These are phyloP conservation scores for Euphorbia tirucalli DNA, from an alignment of 345 rosid genomes.

Conservation along the genomic window DNA sequence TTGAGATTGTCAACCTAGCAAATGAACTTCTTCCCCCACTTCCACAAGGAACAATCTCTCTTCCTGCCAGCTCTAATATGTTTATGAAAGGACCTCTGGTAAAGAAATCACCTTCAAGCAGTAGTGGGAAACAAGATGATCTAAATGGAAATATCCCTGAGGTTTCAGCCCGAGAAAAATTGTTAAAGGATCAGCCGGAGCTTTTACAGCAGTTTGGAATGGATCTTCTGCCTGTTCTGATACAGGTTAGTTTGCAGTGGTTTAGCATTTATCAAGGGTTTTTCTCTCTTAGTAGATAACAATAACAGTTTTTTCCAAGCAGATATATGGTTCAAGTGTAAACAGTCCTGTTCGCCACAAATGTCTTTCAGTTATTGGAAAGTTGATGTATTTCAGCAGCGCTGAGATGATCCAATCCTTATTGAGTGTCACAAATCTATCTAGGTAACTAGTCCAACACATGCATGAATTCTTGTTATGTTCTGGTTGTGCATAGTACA, in stretches of 20 bases:
- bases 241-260: conserved; percentile 58
- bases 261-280: neutral
- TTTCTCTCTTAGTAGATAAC: conserved; percentile 10
- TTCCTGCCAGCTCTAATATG: conserved; percentile 69
- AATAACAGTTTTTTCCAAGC: conserved; percentile 32
- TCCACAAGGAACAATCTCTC: conserved; percentile 88
- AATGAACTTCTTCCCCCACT: conserved; percentile 98
- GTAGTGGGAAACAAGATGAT: conserved; percentile 68
- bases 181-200: conserved; percentile 85
- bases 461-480: conserved; percentile 6
- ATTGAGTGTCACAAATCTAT: conserved; percentile 77
- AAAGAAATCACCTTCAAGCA: conserved; percentile 63
- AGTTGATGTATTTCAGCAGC: conserved; percentile 88
- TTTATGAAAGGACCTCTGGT: conserved; percentile 68
- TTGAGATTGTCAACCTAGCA: conserved; percentile 97
- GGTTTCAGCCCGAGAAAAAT: conserved; percentile 77
- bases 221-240: conserved; percentile 94
- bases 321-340: conserved; percentile 98
- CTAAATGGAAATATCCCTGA: conserved; percentile 46
- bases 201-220: conserved; percentile 91
- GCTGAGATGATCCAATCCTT: conserved; percentile 91
- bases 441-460: conserved; percentile 54
- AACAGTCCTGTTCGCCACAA: conserved; percentile 91
- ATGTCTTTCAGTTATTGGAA: conserved; percentile 93
- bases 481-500: neutral